Evolutionary conservation across 768 basidiomycete genomes (phyloP).

Genomic region (Tricholoma sp.): DNA sequence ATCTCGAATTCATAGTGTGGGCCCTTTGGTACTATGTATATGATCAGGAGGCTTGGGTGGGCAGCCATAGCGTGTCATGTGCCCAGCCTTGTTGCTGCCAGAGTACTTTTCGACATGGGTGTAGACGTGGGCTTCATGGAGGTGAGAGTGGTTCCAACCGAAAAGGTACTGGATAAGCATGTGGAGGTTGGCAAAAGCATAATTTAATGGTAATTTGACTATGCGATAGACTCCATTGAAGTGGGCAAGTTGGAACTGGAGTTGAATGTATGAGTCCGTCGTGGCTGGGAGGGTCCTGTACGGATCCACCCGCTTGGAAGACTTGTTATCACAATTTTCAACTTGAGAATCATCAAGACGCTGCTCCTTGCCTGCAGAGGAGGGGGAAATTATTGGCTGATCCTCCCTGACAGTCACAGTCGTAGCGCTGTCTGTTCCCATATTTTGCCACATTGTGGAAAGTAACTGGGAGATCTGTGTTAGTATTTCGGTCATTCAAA

Average conservation of each 20-base stretch:
- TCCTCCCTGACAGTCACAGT: not conserved
- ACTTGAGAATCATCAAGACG: not conserved
- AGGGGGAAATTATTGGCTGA: not conserved
- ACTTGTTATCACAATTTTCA: not conserved
- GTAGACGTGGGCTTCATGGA: not conserved
- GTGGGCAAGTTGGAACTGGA: not conserved
- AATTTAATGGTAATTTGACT: constrained; percentile 9
- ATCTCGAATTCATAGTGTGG: not conserved
- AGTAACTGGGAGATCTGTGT: not conserved
- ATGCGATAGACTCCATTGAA: constrained; percentile 7
- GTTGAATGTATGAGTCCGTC: not conserved
- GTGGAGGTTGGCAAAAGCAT: constrained; percentile 13
- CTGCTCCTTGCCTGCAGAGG: not conserved
- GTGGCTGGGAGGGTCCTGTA: constrained; percentile 1
- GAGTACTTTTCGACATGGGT: constrained; percentile 4
- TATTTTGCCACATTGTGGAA: not conserved
- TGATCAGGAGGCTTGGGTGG: not conserved
- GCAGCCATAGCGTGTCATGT: constrained; percentile 3
- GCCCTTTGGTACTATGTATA: not conserved
- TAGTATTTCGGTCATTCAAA: not conserved
- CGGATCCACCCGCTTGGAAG: not conserved
- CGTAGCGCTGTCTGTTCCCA: too few species aligned
- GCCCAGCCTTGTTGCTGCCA: not conserved
- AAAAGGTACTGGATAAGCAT: constrained; percentile 11
- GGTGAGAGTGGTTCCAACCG: constrained; percentile 10